Conservation (phyloP, 1,284 basidiomycete species). For the Ganoderma leucocontextum region DNA sequence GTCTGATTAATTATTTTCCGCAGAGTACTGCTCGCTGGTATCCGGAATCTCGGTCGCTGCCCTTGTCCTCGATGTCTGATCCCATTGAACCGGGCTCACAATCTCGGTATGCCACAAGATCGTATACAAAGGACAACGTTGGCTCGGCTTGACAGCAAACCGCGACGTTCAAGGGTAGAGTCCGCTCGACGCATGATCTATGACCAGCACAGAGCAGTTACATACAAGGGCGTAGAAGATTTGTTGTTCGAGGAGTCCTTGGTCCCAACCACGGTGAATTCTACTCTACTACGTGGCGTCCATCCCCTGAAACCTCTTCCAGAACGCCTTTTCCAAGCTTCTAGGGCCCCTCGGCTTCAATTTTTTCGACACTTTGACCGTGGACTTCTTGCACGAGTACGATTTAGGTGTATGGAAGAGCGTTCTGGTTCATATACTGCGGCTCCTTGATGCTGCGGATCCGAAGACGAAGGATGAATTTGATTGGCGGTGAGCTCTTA, state of each 20-base stretch:
- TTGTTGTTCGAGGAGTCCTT: not conserved
- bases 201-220: not conserved
- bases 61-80: conserved; percentile 45
- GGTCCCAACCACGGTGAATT: not conserved
- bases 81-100: conserved; percentile 23
- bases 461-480: conserved; percentile 18
- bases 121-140: not conserved
- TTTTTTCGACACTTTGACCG: conserved; percentile 39
- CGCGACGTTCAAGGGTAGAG: not conserved
- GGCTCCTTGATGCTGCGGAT: conserved; percentile 38
- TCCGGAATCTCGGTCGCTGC: conserved; percentile 29
- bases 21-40: conserved; percentile 32
- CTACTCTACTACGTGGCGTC: not conserved
- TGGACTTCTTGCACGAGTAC: conserved; percentile 47
- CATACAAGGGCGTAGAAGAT: not conserved
- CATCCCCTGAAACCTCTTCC: not conserved
- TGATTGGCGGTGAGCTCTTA: conserved; percentile 29
- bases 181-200: not conserved
- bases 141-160: not conserved
- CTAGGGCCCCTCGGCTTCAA: conserved; percentile 28
- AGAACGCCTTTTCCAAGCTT: not conserved
- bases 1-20: conserved; percentile 14
- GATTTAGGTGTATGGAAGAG: conserved; percentile 49
- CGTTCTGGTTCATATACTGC: conserved; percentile 45
- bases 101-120: conserved; percentile 17